Evolutionary conservation across 805 yeast species (phyloP).

Genomic region (Blastobotrys attinorum): DNA sequence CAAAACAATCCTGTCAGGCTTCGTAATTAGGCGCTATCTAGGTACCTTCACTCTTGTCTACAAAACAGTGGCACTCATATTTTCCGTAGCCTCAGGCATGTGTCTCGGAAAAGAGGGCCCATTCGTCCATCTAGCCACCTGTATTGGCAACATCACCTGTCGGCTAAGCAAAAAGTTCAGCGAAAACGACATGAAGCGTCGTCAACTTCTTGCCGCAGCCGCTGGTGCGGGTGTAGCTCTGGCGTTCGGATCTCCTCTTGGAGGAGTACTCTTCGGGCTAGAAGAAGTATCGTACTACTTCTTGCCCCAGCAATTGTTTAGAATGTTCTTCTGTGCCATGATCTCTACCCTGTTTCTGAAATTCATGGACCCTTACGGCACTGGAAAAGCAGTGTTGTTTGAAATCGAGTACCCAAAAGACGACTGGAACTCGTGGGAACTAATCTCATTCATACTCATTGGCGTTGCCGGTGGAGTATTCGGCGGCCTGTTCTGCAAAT

Average conservation of each 20-base stretch:
- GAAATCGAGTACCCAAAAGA: constrained; percentile 39
- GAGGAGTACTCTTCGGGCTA: constrained; percentile 48
- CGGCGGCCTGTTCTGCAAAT: constrained; percentile 44
- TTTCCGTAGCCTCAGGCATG: constrained; percentile 52
- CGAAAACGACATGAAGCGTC: constrained; percentile 41
- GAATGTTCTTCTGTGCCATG: constrained; percentile 49
- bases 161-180: constrained; percentile 40
- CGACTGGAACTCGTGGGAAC: constrained; percentile 46
- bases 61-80: constrained; percentile 41
- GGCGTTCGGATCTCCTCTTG: constrained; percentile 54
- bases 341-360: constrained; percentile 44
- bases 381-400: constrained; percentile 50
- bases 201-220: constrained; percentile 48
- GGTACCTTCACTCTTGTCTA: constrained; percentile 45
- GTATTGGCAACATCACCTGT: constrained; percentile 48
- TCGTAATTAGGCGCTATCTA: constrained; percentile 44
- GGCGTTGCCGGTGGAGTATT: constrained; percentile 48
- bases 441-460: constrained; percentile 37
- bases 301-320: constrained; percentile 46
- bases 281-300: constrained; percentile 52
- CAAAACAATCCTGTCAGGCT: constrained; percentile 51
- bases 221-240: constrained; percentile 54
- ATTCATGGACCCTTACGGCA: constrained; percentile 50
- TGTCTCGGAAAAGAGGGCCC: constrained; percentile 57
- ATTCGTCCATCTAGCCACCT: constrained; percentile 50